Evolutionary conservation across 306 rosid species (phyloP).

Genomic region (Inga leiocalycina): DNA sequence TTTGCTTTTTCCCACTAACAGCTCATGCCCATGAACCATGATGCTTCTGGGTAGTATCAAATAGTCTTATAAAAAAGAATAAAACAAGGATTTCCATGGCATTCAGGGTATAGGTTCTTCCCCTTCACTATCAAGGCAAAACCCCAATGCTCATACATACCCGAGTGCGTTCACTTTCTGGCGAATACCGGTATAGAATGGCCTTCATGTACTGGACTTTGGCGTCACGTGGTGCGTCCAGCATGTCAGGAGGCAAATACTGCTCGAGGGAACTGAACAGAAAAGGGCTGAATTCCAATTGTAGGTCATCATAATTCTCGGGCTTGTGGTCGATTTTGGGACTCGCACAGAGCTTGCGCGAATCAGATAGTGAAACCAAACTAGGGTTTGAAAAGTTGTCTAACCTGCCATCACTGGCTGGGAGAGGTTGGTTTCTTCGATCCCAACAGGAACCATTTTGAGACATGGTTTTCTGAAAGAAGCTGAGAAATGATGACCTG

Average conservation of each 20-base stretch:
- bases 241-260: slow-evolving; percentile 69
- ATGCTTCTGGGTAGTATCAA: slow-evolving; percentile 24
- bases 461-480: slow-evolving; percentile 39
- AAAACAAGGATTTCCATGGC: not conserved
- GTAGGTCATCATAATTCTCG: slow-evolving; percentile 76
- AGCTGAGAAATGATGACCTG: not conserved
- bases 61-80: not conserved
- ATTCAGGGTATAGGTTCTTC: not conserved
- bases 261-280: slow-evolving; percentile 83
- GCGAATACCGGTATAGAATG: slow-evolving; percentile 69
- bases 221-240: slow-evolving; percentile 57
- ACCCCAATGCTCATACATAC: slow-evolving; percentile 43
- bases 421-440: slow-evolving; percentile 45
- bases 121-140: slow-evolving; percentile 18
- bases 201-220: slow-evolving; percentile 76
- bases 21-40: slow-evolving; percentile 2
- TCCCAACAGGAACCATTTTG: slow-evolving; percentile 50
- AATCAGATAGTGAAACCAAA: slow-evolving; percentile 24
- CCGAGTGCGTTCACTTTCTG: slow-evolving; percentile 73
- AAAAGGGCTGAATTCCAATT: slow-evolving; percentile 71
- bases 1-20: not conserved
- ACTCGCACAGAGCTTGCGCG: slow-evolving; percentile 50
- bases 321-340: slow-evolving; percentile 74
- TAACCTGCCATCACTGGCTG: slow-evolving; percentile 46
- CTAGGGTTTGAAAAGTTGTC: slow-evolving; percentile 31